phyloP scores from a whole-genome alignment of 148 eudicot genomes.

The Arctostaphylos glauca region DNA sequence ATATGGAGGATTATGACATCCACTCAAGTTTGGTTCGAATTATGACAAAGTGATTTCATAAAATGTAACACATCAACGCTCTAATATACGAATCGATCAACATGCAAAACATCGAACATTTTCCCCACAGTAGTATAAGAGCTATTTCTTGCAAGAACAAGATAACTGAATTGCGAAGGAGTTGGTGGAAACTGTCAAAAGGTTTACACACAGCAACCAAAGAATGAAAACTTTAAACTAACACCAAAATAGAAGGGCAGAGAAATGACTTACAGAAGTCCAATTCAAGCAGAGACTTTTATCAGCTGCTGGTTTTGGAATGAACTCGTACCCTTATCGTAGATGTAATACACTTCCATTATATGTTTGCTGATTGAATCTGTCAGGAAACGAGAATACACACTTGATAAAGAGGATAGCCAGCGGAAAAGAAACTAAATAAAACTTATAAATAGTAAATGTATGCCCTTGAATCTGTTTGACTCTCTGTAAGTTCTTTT shows the following conservation, averaged over 20 bases:
- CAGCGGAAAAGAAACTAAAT: neutral
- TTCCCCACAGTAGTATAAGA: neutral
- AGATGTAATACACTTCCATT: neutral
- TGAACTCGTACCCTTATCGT: neutral
- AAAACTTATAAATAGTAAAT: neutral
- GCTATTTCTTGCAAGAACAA: neutral
- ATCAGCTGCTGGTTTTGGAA: neutral
- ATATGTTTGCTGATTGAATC: neutral
- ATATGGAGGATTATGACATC: neutral
- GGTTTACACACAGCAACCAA: neutral
- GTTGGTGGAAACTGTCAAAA: neutral
- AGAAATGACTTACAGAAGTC: slow-evolving; percentile 4
- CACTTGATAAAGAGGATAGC: neutral
- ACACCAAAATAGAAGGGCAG: too few species aligned
- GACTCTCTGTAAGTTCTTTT: neutral
- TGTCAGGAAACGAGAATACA: neutral
- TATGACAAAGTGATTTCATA: neutral
- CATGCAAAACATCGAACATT: neutral
- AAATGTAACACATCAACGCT: neutral
- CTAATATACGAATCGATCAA: neutral
- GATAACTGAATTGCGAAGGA: neutral
- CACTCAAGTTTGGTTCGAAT: neutral
- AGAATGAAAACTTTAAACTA: neutral
- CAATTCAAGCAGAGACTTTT: neutral
- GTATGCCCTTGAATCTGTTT: neutral